Percentiles rank a stretch among this genome's conserved stretches.
These are phyloP conservation scores for Helenozyma baotianmanensis DNA, from an alignment of 805 yeast species.

Conservation along the genomic window DNA sequence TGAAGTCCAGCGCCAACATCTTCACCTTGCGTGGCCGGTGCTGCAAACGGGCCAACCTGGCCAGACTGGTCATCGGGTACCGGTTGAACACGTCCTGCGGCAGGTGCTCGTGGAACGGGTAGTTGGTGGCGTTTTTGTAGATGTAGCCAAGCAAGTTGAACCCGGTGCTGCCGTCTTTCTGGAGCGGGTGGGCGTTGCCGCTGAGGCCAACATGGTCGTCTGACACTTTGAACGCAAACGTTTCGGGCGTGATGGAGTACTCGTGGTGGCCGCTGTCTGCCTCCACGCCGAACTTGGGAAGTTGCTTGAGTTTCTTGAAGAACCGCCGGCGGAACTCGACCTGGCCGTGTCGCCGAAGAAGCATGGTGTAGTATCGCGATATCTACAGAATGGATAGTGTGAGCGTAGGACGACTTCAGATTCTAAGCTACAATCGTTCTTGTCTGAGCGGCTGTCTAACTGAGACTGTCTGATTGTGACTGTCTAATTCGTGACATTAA, in stretches of 20 bases:
- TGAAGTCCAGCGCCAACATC: conserved; percentile 75
- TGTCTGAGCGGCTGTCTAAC: no score
- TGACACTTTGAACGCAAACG: conserved; percentile 40
- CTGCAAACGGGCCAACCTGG: conserved; percentile 27
- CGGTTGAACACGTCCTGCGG: conserved; percentile 38
- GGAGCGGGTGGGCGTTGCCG: conserved; percentile 21
- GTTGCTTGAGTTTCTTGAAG: conserved; percentile 17
- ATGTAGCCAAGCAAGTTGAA: conserved; percentile 32
- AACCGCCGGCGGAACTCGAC: conserved; percentile 12
- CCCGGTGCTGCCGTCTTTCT: conserved; percentile 11
- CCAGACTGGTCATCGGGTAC: conserved; percentile 31
- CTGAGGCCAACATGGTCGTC: conserved; percentile 10
- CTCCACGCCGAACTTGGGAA: conserved; percentile 16
- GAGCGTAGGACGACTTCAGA: no score
- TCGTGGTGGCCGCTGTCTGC: conserved; percentile 31
- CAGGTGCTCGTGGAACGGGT: conserved; percentile 33
- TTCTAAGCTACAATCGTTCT: no score
- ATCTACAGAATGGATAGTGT: no score
- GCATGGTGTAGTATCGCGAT: no score
- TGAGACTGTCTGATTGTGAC: no score
- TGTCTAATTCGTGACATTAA: no score
- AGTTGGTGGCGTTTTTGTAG: conserved; percentile 37
- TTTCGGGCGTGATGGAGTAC: conserved; percentile 42
- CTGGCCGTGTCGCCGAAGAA: conserved; percentile 8
- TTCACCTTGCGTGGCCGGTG: conserved; percentile 57